Evolutionary conservation across 768 basidiomycete species (phyloP), one percentile per base, ranked within the genome.

Genomic region (Boletus rubroflammeus): DNA sequence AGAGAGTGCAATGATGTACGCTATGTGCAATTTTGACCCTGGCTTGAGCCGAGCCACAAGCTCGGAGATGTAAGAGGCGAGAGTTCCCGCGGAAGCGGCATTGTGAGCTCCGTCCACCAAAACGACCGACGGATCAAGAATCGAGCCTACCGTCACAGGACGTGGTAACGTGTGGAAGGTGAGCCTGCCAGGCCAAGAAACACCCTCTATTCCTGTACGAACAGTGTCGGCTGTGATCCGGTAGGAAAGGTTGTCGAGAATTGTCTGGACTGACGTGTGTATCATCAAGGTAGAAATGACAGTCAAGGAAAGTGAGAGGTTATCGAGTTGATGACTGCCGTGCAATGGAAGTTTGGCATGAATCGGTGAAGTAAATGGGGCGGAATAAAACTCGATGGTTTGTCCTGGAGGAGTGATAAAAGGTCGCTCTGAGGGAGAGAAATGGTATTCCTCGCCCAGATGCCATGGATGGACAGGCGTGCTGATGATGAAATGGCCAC

Each of bases 21-120:
- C 86, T 32, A 88, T 68, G 10, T 64, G 65, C 70, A 78, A 53
- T n/a, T 17, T 59, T 25, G 68, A 52, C n/a, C 46, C 46, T 40
- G 59, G 54, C 45, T 50, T 52, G 32, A 64, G 55, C 17, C 56
- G 66, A 50, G 53, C 70, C 42, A 62, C 71, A 58, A 72, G 76
- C 43, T 72, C 70, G 51, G 67, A 64, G 28, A 75, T 72, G 67
- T 92, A 98, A 2, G 75, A 66, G 8, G 84, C 78, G 11, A 98
- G 81, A 0, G 81, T 81, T 28, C 69, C 59, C 0, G 93, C 80
- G 0, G 93, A 93, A 6, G 90, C 85, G 7, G 84, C 73, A 66
- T 98, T 99, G 69, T 98, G 97, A 0, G 97, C 96, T 3, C 97
- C 97, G 64, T 99, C 97, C 5, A 86, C 88, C 11, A 98, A 78